Conservation (phyloP, 176 grass and related monocot species). For the Carex scoparia region DNA sequence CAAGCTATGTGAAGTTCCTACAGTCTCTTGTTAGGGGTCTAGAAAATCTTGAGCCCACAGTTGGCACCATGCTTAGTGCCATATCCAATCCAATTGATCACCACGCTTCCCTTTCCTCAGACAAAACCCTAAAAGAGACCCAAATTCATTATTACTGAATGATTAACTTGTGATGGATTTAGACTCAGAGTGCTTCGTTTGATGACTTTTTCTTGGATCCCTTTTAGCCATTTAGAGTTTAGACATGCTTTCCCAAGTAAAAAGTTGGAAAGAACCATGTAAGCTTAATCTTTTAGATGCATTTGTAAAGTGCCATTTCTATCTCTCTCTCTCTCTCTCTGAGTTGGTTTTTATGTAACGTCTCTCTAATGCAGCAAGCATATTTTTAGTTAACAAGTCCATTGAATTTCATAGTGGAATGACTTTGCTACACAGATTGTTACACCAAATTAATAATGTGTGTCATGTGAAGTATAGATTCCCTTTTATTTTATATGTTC, state of each 20-base stretch:
- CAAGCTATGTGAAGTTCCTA: slow-evolving; percentile 79
- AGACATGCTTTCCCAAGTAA: slow-evolving; percentile 15
- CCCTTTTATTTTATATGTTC: not conserved
- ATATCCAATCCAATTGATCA: slow-evolving; percentile 4
- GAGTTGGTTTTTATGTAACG: not conserved
- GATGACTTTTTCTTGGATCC: slow-evolving; percentile 24
- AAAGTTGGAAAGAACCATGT: slow-evolving; percentile 22
- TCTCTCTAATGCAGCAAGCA: not conserved
- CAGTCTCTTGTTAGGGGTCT: slow-evolving; percentile 63
- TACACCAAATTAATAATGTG: not conserved
- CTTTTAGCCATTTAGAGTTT: slow-evolving; percentile 12
- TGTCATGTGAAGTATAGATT: not conserved
- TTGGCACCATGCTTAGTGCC: not conserved
- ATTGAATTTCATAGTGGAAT: not conserved
- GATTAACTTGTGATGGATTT: not conserved
- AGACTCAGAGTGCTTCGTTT: slow-evolving; percentile 5
- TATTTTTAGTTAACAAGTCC: not conserved
- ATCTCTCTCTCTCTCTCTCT: not conserved
- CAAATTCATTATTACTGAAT: slow-evolving; percentile 24
- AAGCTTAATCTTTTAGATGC: slow-evolving; percentile 16
- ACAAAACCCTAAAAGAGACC: slow-evolving; percentile 46
- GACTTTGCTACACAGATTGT: not conserved
- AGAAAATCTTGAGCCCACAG: slow-evolving; percentile 50
- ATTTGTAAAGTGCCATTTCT: slow-evolving; percentile 13
- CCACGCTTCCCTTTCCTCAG: slow-evolving; percentile 19